Base-by-base conservation (phyloP, 306 rosid species). In the Glycine soja region DNA sequence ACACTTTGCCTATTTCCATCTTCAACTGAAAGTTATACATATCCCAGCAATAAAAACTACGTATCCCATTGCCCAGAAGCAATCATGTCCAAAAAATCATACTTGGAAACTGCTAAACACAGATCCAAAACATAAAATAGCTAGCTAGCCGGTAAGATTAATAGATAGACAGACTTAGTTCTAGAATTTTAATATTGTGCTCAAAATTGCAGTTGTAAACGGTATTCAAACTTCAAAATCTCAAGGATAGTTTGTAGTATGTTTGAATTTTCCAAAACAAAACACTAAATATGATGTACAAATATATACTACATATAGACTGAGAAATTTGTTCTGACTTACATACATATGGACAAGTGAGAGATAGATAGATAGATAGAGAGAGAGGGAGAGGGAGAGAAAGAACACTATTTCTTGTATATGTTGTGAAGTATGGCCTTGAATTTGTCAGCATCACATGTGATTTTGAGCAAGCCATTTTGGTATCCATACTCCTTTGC, bases 381-480 rank as follows among this genome's bases (percentile, higher is more conserved):
- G 0, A 19, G 24, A 19, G 0, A 19, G 24, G 1, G 0, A 19
- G 24, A 19, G 0, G 2, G 30, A 34, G 38, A 2, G 65, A 9
- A 5, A 30, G 15, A 11, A 3, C 0, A 5, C 3, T 32, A 65
- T 11, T 63, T 14, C 10, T 63, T 62, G 48, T 83, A 83, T 12
- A 86, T 65, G 16, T 34, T 66, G 13, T 67, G 15, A 56, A 86
- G 8, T 51, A 86, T 50, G 57, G n/a, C 40, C 59, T 80, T 83
- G 74, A 83, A 80, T 7, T 30, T 74, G 13, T 71, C 16, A 18
- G 72, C 24, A 5, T 83, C 81, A 11, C 45, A 74, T 10, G 64
- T 12, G 59, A 83, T 73, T 64, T 38, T 83, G 18, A 87, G 85
- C 85, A 87, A 51, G 16, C 90, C 90, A 13, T 66, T 61, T 12